Evolutionary conservation across 2,329 filamentous ascomycete genomes (phyloP).

Genomic region (Zymoseptoria crescenta): DNA sequence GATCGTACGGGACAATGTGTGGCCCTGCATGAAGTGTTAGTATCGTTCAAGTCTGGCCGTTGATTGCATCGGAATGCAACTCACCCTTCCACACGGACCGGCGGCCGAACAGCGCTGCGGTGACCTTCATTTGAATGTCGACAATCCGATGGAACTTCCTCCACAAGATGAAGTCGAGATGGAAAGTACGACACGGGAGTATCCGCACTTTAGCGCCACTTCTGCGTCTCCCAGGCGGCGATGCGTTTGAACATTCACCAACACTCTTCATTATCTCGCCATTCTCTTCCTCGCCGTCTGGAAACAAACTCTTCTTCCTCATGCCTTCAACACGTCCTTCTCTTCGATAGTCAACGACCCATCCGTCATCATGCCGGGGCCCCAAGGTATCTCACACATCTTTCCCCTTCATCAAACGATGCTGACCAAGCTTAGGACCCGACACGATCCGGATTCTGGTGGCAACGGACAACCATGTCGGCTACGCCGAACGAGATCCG

Average conservation of each 20-base stretch:
- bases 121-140: conserved; percentile 22
- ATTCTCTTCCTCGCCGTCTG: background rate
- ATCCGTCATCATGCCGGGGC: conserved; percentile 12
- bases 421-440: conserved; percentile 37
- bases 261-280: background rate
- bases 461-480: conserved; percentile 95
- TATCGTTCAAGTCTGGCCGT: background rate
- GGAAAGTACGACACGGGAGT: conserved; percentile 5
- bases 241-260: conserved; percentile 3
- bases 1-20: conserved; percentile 61
- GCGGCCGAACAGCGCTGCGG: conserved; percentile 39
- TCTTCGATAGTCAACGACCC: background rate
- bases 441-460: conserved; percentile 93
- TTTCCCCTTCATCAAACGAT: background rate
- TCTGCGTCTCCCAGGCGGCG: conserved; percentile 5
- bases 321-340: background rate
- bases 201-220: background rate
- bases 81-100: conserved; percentile 83
- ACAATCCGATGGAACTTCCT: background rate
- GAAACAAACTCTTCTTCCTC: background rate
- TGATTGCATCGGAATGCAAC: conserved; percentile 6
- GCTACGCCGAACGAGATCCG: conserved; percentile 86
- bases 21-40: conserved; percentile 44
- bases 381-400: conserved; percentile 10
- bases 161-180: conserved; percentile 5